Evolutionary conservation across 345 rosid species (phyloP), one percentile per base, ranked within the genome.

Genomic region (Orychophragmus violaceus): DNA sequence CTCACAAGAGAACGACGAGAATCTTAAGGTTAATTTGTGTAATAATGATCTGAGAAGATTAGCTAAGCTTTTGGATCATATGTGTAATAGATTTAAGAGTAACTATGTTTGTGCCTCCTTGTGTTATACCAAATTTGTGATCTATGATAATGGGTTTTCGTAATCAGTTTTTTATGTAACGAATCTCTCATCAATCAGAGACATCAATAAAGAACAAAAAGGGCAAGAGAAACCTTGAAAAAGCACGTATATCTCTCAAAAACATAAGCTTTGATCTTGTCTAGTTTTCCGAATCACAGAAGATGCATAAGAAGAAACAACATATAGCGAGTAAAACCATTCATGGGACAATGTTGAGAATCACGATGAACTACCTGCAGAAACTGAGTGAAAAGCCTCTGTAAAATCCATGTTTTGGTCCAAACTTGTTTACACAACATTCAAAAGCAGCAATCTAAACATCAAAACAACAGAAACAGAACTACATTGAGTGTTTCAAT

Each of bases 341-440:
- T 21, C 13, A 19, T 27, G 29, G 18, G 13, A 13, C 23, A 0
- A 30, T 30, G 35, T 2, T 10, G 0, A 11, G 8, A 6, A 30
- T 30, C 35, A 30, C 11, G 35, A 30, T 11, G 71, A 55, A 55
- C 71, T 66, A n/a, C 55, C 71, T 1, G 55, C 71, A 21, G 71
- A 66, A 44, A 66, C 88, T 96, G n/a, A n/a, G n/a, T n/a, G n/a
- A n/a, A n/a, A n/a, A n/a, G n/a, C n/a, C n/a, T n/a, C n/a, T n/a
- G n/a, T n/a, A n/a, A n/a, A n/a, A n/a, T n/a, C n/a, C n/a, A n/a
- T n/a, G n/a, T n/a, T n/a, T n/a, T n/a, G n/a, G n/a, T n/a, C n/a
- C n/a, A n/a, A n/a, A n/a, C n/a, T n/a, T n/a, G n/a, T n/a, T n/a
- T n/a, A n/a, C n/a, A n/a, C n/a, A n/a, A n/a, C n/a, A n/a, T n/a